Evolutionary conservation across 345 rosid genomes (phyloP).

Genomic region (Acer negundo): DNA sequence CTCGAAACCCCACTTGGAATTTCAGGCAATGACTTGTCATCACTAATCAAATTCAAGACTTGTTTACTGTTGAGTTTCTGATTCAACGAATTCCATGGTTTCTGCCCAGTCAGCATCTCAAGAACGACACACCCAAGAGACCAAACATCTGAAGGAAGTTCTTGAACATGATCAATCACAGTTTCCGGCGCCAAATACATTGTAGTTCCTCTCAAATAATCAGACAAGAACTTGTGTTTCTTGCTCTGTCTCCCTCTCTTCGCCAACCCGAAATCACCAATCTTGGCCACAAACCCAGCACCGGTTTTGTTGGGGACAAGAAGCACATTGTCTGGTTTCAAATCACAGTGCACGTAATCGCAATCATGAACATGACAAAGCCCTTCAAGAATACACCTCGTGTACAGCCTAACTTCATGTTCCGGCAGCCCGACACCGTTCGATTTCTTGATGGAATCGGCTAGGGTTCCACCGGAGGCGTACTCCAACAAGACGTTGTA

Average conservation of each 20-base stretch:
- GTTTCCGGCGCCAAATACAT: slow-evolving; percentile 46
- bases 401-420: slow-evolving; percentile 28
- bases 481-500: slow-evolving; percentile 45
- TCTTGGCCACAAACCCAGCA: slow-evolving; percentile 21
- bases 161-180: slow-evolving; percentile 18
- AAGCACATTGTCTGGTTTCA: slow-evolving; percentile 43
- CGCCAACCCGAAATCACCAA: slow-evolving; percentile 44
- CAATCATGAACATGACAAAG: slow-evolving; percentile 30
- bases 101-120: slow-evolving; percentile 51
- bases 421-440: slow-evolving; percentile 34
- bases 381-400: slow-evolving; percentile 41
- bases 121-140: slow-evolving; percentile 51
- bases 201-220: slow-evolving; percentile 32
- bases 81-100: slow-evolving; percentile 32
- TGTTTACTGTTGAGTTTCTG: neutral
- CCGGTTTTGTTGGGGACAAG: slow-evolving; percentile 6
- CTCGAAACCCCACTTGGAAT: slow-evolving; percentile 26
- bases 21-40: slow-evolving; percentile 7
- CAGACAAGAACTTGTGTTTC: slow-evolving; percentile 15
- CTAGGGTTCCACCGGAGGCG: slow-evolving; percentile 45
- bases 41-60: slow-evolving; percentile 6
- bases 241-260: slow-evolving; percentile 25
- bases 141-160: slow-evolving; percentile 51
- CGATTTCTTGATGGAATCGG: slow-evolving; percentile 16
- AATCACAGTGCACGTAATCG: slow-evolving; percentile 43